phyloP scores from a whole-genome alignment of 129 eudicot genomes.

The Flaveria trinervia region DNA sequence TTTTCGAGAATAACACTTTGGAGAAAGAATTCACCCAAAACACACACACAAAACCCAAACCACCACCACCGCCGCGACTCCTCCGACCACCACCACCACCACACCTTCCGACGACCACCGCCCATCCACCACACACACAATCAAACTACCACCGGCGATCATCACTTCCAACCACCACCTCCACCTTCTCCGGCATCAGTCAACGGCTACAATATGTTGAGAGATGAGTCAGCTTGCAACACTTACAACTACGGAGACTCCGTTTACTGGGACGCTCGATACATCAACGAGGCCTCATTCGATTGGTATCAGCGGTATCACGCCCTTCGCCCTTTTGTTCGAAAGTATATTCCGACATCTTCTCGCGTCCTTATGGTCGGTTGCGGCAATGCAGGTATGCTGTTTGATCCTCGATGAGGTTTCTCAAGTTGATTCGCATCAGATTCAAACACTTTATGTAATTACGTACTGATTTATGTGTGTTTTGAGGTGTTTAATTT shows the following conservation, averaged over 20 bases:
- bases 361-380: slow-evolving; percentile 93
- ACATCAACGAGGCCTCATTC: slow-evolving; percentile 75
- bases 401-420: neutral
- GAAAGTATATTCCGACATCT: slow-evolving; percentile 54
- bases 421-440: neutral
- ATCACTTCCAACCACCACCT: neutral
- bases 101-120: neutral
- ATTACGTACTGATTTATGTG: slow-evolving; percentile 3
- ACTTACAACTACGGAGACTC: slow-evolving; percentile 94
- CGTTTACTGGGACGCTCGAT: slow-evolving; percentile 89
- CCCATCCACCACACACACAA: neutral
- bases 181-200: slow-evolving; percentile 6
- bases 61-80: neutral
- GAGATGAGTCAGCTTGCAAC: slow-evolving; percentile 84
- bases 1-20: neutral
- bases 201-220: slow-evolving; percentile 38
- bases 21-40: neutral
- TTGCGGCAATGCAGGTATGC: slow-evolving; percentile 94
- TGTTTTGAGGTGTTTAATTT: neutral
- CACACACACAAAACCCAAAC: neutral
- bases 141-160: neutral
- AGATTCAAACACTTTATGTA: neutral
- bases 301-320: slow-evolving; percentile 97
- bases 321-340: slow-evolving; percentile 84
- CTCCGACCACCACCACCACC: neutral